Evolutionary conservation across 2,329 filamentous ascomycete genomes (phyloP).

Genomic region (Penicillium griseofulvum): DNA sequence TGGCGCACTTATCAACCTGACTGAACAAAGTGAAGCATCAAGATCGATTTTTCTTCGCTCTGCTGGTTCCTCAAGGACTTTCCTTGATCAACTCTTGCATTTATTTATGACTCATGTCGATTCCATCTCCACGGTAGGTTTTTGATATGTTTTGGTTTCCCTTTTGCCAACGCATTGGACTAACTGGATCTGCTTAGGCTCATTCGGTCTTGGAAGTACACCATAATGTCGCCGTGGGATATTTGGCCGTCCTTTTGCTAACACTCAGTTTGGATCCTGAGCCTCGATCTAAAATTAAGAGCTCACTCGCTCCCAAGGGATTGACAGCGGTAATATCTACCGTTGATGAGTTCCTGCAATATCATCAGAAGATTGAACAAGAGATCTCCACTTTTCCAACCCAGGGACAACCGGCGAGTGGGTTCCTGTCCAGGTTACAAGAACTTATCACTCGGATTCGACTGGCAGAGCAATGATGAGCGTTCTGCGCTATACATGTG

Average conservation of each 20-base stretch:
- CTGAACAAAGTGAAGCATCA: conserved; percentile 70
- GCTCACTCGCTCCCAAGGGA: conserved; percentile 46
- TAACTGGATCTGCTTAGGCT: conserved; percentile 39
- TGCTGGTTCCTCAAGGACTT: conserved; percentile 37
- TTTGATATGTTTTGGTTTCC: not conserved
- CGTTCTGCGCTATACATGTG: not conserved
- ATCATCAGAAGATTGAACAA: conserved; percentile 59
- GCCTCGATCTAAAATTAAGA: conserved; percentile 45
- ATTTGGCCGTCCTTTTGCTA: conserved; percentile 78
- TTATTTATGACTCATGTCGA: conserved; percentile 68
- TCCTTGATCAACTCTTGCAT: conserved; percentile 60
- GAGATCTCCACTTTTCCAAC: conserved; percentile 42
- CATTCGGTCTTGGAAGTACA: conserved; percentile 65
- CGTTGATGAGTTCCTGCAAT: conserved; percentile 61
- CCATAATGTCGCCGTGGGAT: conserved; percentile 80
- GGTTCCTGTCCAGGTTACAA: conserved; percentile 55
- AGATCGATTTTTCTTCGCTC: conserved; percentile 50
- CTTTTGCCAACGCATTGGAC: not conserved
- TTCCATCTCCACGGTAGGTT: conserved; percentile 64
- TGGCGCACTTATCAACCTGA: conserved; percentile 82
- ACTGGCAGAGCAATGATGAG: conserved; percentile 14
- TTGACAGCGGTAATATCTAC: conserved; percentile 54
- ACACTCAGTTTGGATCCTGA: conserved; percentile 66
- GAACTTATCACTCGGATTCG: conserved; percentile 51
- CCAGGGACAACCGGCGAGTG: conserved; percentile 47